These are phyloP conservation scores for Leptographium wingfieldii DNA, from an alignment of 2,329 filamentous ascomycete species.

Conservation along the genomic window DNA sequence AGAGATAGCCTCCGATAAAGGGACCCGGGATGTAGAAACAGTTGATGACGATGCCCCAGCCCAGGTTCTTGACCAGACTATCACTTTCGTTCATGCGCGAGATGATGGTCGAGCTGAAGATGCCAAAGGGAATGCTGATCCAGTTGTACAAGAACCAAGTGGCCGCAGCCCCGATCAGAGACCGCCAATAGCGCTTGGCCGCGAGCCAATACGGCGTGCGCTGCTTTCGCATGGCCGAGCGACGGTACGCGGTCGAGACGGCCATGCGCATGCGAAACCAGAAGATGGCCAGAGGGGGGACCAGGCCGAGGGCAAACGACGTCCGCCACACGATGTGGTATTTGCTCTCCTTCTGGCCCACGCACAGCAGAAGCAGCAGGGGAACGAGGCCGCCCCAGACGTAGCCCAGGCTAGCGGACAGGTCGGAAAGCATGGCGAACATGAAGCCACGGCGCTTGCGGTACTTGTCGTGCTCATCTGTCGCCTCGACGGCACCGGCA, in stretches of 20 bases:
- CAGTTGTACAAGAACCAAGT: slow-evolving; percentile 42
- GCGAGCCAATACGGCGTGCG: slow-evolving; percentile 32
- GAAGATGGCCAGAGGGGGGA: slow-evolving; percentile 37
- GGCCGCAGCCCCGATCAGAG: slow-evolving; percentile 32
- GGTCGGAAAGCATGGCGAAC: slow-evolving; percentile 39
- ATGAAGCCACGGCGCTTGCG: slow-evolving; percentile 24
- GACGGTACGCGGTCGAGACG: slow-evolving; percentile 33
- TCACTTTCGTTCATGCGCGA: slow-evolving; percentile 25
- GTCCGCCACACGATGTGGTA: slow-evolving; percentile 33
- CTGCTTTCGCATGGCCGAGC: slow-evolving; percentile 24
- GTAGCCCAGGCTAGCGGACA: slow-evolving; percentile 33
- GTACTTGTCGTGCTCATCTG: not conserved
- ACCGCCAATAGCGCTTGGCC: slow-evolving; percentile 33
- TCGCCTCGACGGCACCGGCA: not conserved
- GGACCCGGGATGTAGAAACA: slow-evolving; percentile 37
- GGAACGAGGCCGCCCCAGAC: slow-evolving; percentile 31
- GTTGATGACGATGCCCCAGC: slow-evolving; percentile 34
- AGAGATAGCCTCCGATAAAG: slow-evolving; percentile 33
- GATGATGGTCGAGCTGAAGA: slow-evolving; percentile 42
- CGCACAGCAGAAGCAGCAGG: slow-evolving; percentile 2
- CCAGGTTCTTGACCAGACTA: slow-evolving; percentile 28
- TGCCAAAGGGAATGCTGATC: slow-evolving; percentile 30
- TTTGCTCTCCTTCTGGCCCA: not conserved
- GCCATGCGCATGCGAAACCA: slow-evolving; percentile 40
- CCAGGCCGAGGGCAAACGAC: slow-evolving; percentile 34